A percentile compares a stretch with the other conserved stretches of the same genome.
Evolutionary conservation across 371 early-diverging fungal genomes (phyloP).

Genomic region (Blyttiomyces sp.): DNA sequence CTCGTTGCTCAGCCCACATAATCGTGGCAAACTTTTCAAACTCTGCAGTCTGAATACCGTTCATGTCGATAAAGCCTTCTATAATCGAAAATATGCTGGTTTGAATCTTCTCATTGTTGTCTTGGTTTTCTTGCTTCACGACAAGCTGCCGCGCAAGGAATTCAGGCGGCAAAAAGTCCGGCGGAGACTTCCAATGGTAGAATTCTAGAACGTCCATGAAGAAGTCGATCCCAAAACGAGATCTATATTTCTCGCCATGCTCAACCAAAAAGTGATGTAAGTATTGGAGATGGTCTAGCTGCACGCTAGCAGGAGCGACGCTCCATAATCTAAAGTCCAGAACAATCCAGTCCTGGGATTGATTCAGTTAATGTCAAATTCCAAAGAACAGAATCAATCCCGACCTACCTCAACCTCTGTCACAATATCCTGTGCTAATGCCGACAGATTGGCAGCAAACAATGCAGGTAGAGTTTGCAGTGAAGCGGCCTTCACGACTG

Average conservation of each 20-base stretch:
- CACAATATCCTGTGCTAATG: slow-evolving; percentile 4
- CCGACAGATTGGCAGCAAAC: neutral
- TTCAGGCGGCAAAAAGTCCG: slow-evolving; percentile 29
- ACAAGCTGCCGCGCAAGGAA: slow-evolving; percentile 22
- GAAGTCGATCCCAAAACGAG: slow-evolving; percentile 37
- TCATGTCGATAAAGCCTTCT: neutral
- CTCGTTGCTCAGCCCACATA: slow-evolving; percentile 12
- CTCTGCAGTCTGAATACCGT: slow-evolving; percentile 22
- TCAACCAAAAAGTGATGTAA: slow-evolving; percentile 30
- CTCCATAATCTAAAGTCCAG: slow-evolving; percentile 51
- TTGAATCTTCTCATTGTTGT: slow-evolving; percentile 28
- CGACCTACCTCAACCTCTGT: slow-evolving; percentile 29
- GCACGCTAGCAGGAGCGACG: slow-evolving; percentile 29
- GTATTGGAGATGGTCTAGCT: slow-evolving; percentile 41
- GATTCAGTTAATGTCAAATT: too few relatives aligned
- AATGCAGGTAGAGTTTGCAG: neutral
- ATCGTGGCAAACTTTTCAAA: slow-evolving; percentile 2
- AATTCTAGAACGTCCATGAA: slow-evolving; percentile 42
- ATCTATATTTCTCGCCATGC: slow-evolving; percentile 29
- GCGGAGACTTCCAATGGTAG: slow-evolving; percentile 41
- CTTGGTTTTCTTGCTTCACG: slow-evolving; percentile 6
- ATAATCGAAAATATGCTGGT: slow-evolving; percentile 17
- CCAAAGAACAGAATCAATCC: neutral
- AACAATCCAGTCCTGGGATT: slow-evolving; percentile 29
- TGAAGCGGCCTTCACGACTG: slow-evolving; percentile 17